Evolutionary conservation across 2,329 filamentous ascomycete genomes (phyloP), one percentile per base, ranked within the genome.

Genomic region (Westerdykella aurantiaca): DNA sequence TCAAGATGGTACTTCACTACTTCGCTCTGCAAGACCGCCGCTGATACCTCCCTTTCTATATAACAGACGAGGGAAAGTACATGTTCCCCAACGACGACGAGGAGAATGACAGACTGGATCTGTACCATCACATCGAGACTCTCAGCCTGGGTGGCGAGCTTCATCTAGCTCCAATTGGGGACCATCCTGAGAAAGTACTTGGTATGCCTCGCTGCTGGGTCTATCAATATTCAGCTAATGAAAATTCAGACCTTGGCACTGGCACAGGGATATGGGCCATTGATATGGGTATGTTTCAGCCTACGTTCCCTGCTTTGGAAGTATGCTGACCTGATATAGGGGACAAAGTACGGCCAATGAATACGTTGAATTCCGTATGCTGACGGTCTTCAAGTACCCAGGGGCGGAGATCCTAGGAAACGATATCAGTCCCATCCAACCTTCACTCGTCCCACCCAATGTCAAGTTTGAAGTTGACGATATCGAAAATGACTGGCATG

Each of bases 401-500:
- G 49, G 55, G 2, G 54, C 66, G 1, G 55, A 57, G 23, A 51
- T 68, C 18, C 51, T 68, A 9, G 66, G 64, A 6, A 69, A 65
- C 11, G 68, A 70, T 42, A 60, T 70, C 12, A 63, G 58, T 31
- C 63, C 66, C 6, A 61, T 66, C 4, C 64, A 67, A 39, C 65
- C 65, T 1, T 38, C 42, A 17, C 72, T 73, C 23, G 56, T 63
- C 4, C 67, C 67, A 0, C 61, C 64, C 13, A 69, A 69, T 42
- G 60, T 59, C 38, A 52, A 47, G 25, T 69, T 70, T 50, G 63
- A 69, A 42, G 60, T 69, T 38, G 67, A 70, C 43, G 65, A 69
- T 41, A 50, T 64, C 12, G 65, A 69, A 35, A 55, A 63, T 6
- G 60, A 67, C 22, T 69, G 67, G 66, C 33, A 38, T 5, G 57